Conservation (phyloP, 176 grass and related monocot genomes). For the Bonia amplexicaulis region DNA sequence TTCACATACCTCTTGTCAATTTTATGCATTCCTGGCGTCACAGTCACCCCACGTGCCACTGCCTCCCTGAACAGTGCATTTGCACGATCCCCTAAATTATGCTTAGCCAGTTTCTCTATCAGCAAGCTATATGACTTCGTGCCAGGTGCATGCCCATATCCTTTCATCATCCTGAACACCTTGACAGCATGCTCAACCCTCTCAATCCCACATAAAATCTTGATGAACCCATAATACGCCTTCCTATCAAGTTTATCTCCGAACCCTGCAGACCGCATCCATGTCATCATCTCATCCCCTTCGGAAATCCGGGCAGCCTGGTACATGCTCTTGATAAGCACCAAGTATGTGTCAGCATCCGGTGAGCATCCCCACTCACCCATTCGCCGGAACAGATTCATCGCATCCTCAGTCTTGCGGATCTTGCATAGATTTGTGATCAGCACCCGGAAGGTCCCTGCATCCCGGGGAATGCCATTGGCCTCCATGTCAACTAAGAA, state of each 20-base stretch:
- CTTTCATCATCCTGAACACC: conserved; percentile 94
- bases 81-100: conserved; percentile 71
- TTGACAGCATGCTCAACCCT: conserved; percentile 94
- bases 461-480: conserved; percentile 67
- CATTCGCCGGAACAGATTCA: conserved; percentile 69
- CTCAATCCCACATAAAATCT: conserved; percentile 95
- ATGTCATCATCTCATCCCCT: conserved; percentile 89
- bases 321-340: conserved; percentile 77
- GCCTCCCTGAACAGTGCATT: conserved; percentile 92
- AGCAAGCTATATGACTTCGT: conserved; percentile 74
- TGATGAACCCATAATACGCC: conserved; percentile 81
- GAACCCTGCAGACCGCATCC: conserved; percentile 83
- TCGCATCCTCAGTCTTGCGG: conserved; percentile 71
- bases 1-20: conserved; percentile 65
- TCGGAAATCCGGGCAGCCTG: conserved; percentile 74
- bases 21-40: conserved; percentile 45
- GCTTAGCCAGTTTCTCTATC: conserved; percentile 71
- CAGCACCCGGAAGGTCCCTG: conserved; percentile 69
- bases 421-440: conserved; percentile 92
- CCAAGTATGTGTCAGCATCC: conserved; percentile 78
- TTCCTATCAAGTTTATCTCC: conserved; percentile 81
- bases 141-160: conserved; percentile 79
- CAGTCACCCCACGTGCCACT: conserved; percentile 52
- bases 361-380: conserved; percentile 88
- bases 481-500: conserved; percentile 86